Evolutionary conservation across 1,284 basidiomycete genomes (phyloP).

Genomic region (Neotropicomus parvogracilis): DNA sequence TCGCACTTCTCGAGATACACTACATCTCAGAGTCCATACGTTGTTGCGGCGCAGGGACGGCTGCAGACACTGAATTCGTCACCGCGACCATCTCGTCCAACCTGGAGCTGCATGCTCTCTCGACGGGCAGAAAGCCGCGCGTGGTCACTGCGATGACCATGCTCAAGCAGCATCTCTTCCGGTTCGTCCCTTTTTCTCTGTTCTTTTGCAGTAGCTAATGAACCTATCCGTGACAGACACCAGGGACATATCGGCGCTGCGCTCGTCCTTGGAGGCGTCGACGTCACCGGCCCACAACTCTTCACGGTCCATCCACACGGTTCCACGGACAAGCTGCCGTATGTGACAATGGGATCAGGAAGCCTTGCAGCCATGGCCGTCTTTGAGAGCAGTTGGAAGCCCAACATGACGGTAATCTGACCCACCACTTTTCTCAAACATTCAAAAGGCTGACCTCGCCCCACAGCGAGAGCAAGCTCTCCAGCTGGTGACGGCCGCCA

Average conservation of each 20-base stretch:
- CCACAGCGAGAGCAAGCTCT: constrained; percentile 79
- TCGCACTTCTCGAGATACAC: constrained; percentile 79
- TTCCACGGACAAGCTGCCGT: constrained; percentile 97
- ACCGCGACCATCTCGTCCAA: constrained; percentile 92
- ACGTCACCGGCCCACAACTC: constrained; percentile 88
- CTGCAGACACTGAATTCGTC: constrained; percentile 96
- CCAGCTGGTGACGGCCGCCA: constrained; percentile 79
- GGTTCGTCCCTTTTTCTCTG: constrained; percentile 40
- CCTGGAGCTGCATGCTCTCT: constrained; percentile 84
- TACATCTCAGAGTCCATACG: constrained; percentile 92
- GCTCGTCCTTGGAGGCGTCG: constrained; percentile 95
- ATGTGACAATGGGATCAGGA: constrained; percentile 98
- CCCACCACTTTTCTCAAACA: background rate
- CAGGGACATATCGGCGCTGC: constrained; percentile 95
- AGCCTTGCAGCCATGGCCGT: constrained; percentile 97
- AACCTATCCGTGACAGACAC: constrained; percentile 49
- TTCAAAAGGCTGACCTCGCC: constrained; percentile 9
- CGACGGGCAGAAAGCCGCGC: constrained; percentile 81
- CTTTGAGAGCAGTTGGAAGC: constrained; percentile 87
- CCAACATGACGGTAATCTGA: constrained; percentile 71
- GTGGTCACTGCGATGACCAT: constrained; percentile 99
- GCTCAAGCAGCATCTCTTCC: constrained; percentile 74
- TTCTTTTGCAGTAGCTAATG: no score
- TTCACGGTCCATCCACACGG: constrained; percentile 98
- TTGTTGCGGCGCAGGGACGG: constrained; percentile 98